Percentiles rank a stretch among this genome's conserved stretches.
Evolutionary conservation across 208 protist genomes (phyloP).

Genomic region (Trypanosoma grayi): DNA sequence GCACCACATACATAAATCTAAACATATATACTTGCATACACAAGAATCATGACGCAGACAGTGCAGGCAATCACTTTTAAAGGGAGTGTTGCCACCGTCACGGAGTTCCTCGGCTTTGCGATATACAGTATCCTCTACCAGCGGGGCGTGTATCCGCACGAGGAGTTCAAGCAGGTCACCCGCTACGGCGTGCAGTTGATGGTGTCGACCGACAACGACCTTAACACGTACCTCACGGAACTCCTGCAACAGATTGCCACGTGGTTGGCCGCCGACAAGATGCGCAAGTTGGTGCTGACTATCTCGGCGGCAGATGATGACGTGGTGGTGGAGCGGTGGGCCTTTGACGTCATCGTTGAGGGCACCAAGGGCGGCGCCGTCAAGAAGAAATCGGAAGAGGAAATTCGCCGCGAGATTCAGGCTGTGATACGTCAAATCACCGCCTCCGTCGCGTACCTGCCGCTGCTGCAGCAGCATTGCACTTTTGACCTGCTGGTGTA

Average conservation of each 20-base stretch:
- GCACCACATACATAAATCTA: not conserved
- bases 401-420: conserved; percentile 94
- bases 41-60: conserved; percentile 34
- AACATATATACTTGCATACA: not conserved
- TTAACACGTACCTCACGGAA: conserved; percentile 95
- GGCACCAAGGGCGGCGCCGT: not conserved
- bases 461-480: conserved; percentile 82
- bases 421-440: conserved; percentile 97
- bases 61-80: conserved; percentile 92
- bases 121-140: conserved; percentile 96
- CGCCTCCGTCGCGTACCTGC: conserved; percentile 95
- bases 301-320: conserved; percentile 64
- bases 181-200: conserved; percentile 96
- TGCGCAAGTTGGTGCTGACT: conserved; percentile 96
- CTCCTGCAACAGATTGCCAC: conserved; percentile 93
- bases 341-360: conserved; percentile 81
- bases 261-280: conserved; percentile 88
- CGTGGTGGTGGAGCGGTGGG: conserved; percentile 94
- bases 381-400: conserved; percentile 63
- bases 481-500: conserved; percentile 95
- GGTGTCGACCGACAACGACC: conserved; percentile 92
- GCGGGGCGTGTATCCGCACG: conserved; percentile 97
- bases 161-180: conserved; percentile 91
- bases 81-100: conserved; percentile 96
- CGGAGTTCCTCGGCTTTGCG: conserved; percentile 97